Base-by-base conservation (phyloP, 306 rosid species). In the Castanea sativa region DNA sequence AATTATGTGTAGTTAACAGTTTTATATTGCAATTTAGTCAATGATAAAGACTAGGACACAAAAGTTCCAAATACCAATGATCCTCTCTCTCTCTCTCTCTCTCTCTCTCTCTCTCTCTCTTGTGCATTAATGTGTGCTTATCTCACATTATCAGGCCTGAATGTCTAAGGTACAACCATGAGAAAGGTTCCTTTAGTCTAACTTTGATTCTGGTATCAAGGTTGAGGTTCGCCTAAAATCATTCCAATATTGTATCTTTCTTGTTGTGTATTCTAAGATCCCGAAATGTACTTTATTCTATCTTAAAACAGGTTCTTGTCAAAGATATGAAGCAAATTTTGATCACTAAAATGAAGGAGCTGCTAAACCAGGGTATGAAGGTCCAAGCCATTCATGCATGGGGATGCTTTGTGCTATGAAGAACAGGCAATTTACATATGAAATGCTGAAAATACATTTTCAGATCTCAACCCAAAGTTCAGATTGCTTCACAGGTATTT, bases 321-420 rank as follows among this genome's bases (percentile, higher is more conserved):
- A 89, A 84, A 88, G 97, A 92, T 92, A 82, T 94, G 86, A 94
- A 88, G 88, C 80, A 43, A 72, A 89, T 78, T 18, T 81, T 92
- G 87, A 91, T 92, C 33, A 68, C 55, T 77, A 80, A 80, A 81
- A 86, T 90, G 96, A 88, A 88, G 45, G 72, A 81, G 77, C 73
- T 89, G 85, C 87, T 92, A 25, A 87, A 84, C 70, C 83, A 69
- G 21, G 94, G 96, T 53, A 87, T 85, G 91, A 90, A 88, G 90
- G 81, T 89, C 88, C 93, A 83, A 74, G 76, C 92, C 52, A 83
- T 90, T 87, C 90, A 64, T 69, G 96, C 97, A 84, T 94, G 98
- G 97, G 92, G 97, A 64, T 94, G 96, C 96, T 94, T 79, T 85
- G 86, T 73, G 92, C 93, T 72, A 75, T 81, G 85, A 94, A 89